Evolutionary conservation across 129 eudicot genomes (phyloP), one percentile per base, ranked within the genome.

Genomic region (Silybum marianum): DNA sequence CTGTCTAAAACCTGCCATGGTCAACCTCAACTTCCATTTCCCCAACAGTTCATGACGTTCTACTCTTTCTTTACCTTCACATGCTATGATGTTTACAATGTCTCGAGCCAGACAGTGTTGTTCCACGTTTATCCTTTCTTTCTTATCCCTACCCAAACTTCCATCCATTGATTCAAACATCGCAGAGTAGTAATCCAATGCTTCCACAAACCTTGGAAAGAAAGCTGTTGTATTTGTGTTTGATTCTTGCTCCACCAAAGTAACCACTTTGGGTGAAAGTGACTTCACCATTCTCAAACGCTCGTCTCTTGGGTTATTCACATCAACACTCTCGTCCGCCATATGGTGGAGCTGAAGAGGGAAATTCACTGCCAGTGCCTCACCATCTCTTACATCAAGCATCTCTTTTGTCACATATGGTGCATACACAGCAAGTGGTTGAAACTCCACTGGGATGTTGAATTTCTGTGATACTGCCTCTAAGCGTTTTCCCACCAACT

Each of bases 281-380:
- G 97, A 95, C 75, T 87, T 95, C 78, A 92, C 90, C 92, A 93
- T 90, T 78, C 98, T 71, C 44, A 95, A 72, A 26, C 89, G 93
- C 77, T 81, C 97, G 23, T 95, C 98, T 30, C 98, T 84, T 16
- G 98, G 98, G 74, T 95, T 95, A 71, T 86, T 86, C 85, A 95
- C 91, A 23, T 92, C 96, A 38, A 92, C 98, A 36, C 98, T 95
- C 90, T 95, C 98, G 42, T 95, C 97, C 0, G 97, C 93, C 11
- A 94, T 92, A 76, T 95, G 98, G 86, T 95, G 98, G 40, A 95
- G 94, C 81, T 92, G 97, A 30, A 95, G 84, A 0, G 98, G 97
- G 79, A 95, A 95, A 38, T 92, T 95, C 71, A 95, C 97, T 9
- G 96, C 98, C 71, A 95, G 81, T 11, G 93, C 97, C 77, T 92